A percentile compares a stretch with the other conserved stretches of the same genome.
Evolutionary conservation across 2,329 filamentous ascomycete genomes (phyloP).

Genomic region (Botryotinia globosa): DNA sequence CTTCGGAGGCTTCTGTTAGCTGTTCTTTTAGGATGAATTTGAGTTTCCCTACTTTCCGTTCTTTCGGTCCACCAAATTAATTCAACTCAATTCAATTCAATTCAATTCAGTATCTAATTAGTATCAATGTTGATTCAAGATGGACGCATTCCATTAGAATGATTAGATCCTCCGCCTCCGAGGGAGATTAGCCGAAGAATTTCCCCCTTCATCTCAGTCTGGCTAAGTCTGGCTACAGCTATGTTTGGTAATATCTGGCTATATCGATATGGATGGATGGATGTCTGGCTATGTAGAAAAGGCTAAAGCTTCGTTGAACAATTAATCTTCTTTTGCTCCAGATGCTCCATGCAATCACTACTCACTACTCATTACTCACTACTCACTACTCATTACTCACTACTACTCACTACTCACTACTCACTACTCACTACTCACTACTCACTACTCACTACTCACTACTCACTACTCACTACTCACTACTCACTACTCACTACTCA

Average conservation of each 20-base stretch:
- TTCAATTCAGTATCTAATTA: neutral
- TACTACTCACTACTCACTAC: neutral
- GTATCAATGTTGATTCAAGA: neutral
- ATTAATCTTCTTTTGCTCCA: neutral
- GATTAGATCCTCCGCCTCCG: neutral
- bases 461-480: neutral
- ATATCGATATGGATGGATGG: no score
- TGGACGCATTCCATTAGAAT: neutral
- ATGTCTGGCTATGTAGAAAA: neutral
- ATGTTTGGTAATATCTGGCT: neutral
- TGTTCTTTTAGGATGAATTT: neutral
- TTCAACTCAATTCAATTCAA: neutral
- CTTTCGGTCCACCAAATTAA: neutral
- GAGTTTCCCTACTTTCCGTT: neutral
- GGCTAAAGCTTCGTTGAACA: neutral
- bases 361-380: neutral
- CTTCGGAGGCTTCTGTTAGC: neutral
- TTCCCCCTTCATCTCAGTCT: constrained; percentile 2
- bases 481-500: neutral
- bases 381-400: no score
- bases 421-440: neutral
- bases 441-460: neutral
- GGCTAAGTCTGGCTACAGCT: neutral
- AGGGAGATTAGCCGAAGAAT: neutral
- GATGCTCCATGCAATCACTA: neutral